Evolutionary conservation across 345 rosid genomes (phyloP), one percentile per base, ranked within the genome.

Genomic region (Bruguiera parviflora): DNA sequence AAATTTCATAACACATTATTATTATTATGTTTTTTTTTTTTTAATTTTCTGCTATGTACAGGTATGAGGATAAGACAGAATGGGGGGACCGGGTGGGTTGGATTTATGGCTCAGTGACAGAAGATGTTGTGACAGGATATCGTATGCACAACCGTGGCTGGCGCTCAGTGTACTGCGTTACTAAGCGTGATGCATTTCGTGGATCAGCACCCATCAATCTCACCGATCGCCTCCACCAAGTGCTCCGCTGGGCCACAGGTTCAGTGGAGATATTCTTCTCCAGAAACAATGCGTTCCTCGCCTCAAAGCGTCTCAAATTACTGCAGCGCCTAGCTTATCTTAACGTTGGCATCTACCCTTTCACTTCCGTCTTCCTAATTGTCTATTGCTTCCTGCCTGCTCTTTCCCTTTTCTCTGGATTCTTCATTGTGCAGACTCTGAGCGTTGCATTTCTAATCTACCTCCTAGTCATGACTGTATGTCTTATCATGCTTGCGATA

Each of bases 121-220:
- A 95, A 71, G 99, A 95, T 33, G 99, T 95, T 66, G 99, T 92
- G 66, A 90, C 96, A 5, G 99, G 98, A 18, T 92, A 90, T 71
- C 83, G 97, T 24, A 92, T 92, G 97, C 99, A 95, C 78, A 92
- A 95, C 71, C 96, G 99, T 8, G 99, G 99, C 10, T 95, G 99
- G 99, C 92, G 84, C 32, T 92, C 98, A 0, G 82, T 95, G 21
- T 92, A 95, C 73, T 92, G 99, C 62, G 81, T 95, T 64, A 90
- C 98, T 25, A 90, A 90, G 49, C 85, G 93, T 0, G 99, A 95
- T 35, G 92, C 96, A 0, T 95, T 92, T 70, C 87, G 92, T 3
- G 96, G 99, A 18, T 86, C 97, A 15, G 98, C 96, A 52, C 99
- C 98, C 0, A 95, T 92, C 69, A 92, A 95, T 77, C 88, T 95